These are phyloP conservation scores for Choanephora cucurbitarum DNA, from an alignment of 371 early-diverging fungal genomes.

Conservation along the genomic window DNA sequence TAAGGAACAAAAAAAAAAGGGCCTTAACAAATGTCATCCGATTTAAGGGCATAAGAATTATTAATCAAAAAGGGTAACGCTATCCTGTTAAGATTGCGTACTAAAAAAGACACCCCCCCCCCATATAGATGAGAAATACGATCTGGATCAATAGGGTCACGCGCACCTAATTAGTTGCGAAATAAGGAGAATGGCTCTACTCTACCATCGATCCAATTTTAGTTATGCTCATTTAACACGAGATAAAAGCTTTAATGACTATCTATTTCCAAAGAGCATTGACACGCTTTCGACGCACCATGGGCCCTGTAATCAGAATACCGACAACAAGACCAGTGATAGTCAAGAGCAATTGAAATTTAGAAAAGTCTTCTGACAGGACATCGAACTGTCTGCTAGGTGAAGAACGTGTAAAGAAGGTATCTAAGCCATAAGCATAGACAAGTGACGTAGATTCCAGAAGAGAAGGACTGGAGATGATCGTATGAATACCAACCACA, in stretches of 20 bases:
- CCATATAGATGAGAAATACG: no score
- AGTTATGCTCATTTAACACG: no score
- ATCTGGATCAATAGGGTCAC: no score
- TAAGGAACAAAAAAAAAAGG: no score
- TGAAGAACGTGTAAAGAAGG: slow-evolving; percentile 79
- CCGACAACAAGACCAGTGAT: slow-evolving; percentile 75
- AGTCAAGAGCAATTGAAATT: slow-evolving; percentile 77
- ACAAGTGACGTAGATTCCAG: slow-evolving; percentile 95
- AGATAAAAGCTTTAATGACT: slow-evolving; percentile 1
- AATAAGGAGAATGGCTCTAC: no score
- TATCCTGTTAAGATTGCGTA: no score
- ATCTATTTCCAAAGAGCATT: slow-evolving; percentile 64
- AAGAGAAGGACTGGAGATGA: slow-evolving; percentile 73
- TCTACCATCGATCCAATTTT: no score
- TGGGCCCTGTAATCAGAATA: slow-evolving; percentile 68
- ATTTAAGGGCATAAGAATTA: no score
- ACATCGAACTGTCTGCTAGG: slow-evolving; percentile 93
- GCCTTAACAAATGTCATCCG: no score
- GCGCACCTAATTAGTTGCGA: no score
- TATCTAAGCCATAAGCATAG: slow-evolving; percentile 84
- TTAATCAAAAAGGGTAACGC: no score
- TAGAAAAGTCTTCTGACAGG: slow-evolving; percentile 88
- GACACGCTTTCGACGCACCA: slow-evolving; percentile 68
- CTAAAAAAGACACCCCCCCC: no score
- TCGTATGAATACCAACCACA: slow-evolving; percentile 66